These are phyloP conservation scores for Naganishia onofrii DNA, from an alignment of 768 basidiomycete species.

Conservation along the genomic window DNA sequence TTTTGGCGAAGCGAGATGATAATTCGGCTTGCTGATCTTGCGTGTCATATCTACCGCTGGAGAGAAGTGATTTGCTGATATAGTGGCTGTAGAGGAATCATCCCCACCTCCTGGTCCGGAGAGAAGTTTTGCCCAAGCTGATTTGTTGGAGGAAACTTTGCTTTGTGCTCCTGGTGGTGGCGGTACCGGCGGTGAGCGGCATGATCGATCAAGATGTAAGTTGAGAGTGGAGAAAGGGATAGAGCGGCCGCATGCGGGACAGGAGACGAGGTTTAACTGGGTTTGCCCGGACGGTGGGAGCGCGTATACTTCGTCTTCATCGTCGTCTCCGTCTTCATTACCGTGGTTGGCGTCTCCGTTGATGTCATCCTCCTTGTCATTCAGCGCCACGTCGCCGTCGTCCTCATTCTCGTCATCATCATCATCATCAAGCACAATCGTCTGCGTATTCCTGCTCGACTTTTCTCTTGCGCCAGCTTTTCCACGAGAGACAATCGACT, in stretches of 20 bases:
- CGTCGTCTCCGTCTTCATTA: not conserved
- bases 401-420: too few relatives aligned
- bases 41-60: conserved; percentile 37
- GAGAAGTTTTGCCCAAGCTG: conserved; percentile 49
- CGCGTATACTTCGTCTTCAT: not conserved
- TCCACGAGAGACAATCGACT: too few relatives aligned
- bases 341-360: not conserved
- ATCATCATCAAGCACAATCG: too few relatives aligned
- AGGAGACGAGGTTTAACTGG: not conserved
- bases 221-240: conserved; percentile 61
- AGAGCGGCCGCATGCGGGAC: conserved; percentile 30
- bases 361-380: not conserved
- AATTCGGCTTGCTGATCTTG: conserved; percentile 47
- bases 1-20: conserved; percentile 40
- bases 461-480: too few relatives aligned
- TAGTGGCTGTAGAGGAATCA: conserved; percentile 26
- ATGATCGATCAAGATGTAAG: conserved; percentile 62
- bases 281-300: not conserved
- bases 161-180: conserved; percentile 17
- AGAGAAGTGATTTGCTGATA: not conserved
- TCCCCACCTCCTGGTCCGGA: conserved; percentile 34
- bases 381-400: not conserved
- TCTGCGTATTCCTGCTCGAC: too few relatives aligned
- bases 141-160: conserved; percentile 33
- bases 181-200: conserved; percentile 53